Conservation (phyloP, 768 basidiomycete species). For the Rhodotorula babjevae region DNA sequence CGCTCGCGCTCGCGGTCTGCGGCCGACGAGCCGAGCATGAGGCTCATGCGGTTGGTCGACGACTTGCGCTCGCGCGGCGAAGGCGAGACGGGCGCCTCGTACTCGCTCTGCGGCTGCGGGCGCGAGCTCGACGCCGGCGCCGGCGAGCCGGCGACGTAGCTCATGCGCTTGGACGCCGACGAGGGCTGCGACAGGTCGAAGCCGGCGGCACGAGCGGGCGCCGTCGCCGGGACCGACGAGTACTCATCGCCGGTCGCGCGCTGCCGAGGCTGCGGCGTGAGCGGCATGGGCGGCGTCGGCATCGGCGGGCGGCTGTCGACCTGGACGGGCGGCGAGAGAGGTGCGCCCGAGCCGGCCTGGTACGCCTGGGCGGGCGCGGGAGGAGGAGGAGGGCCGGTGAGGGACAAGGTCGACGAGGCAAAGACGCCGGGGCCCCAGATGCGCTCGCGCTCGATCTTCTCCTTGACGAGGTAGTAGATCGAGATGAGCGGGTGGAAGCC, state of each 20-base stretch:
- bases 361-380: constrained; percentile 39
- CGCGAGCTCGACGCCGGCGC: background rate
- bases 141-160: background rate
- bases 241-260: constrained; percentile 35
- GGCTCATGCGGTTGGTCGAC: constrained; percentile 21
- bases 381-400: constrained; percentile 44
- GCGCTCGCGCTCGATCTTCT: constrained; percentile 89
- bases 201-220: background rate
- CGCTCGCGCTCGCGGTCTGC: constrained; percentile 5
- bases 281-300: constrained; percentile 21
- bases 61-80: constrained; percentile 21
- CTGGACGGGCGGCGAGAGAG: constrained; percentile 1
- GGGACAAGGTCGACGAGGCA: constrained; percentile 74
- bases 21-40: constrained; percentile 8
- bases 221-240: background rate
- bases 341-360: constrained; percentile 14
- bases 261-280: constrained; percentile 37
- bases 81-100: constrained; percentile 27
- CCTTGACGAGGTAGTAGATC: constrained; percentile 91
- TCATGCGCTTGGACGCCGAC: background rate
- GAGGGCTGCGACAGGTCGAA: background rate
- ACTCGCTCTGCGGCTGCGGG: constrained; percentile 1
- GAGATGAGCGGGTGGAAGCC: constrained; percentile 93
- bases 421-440: constrained; percentile 93
- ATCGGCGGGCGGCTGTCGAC: constrained; percentile 11